Base-by-base conservation (phyloP, 1,284 basidiomycete genomes). In the Fistulina hepatica region DNA sequence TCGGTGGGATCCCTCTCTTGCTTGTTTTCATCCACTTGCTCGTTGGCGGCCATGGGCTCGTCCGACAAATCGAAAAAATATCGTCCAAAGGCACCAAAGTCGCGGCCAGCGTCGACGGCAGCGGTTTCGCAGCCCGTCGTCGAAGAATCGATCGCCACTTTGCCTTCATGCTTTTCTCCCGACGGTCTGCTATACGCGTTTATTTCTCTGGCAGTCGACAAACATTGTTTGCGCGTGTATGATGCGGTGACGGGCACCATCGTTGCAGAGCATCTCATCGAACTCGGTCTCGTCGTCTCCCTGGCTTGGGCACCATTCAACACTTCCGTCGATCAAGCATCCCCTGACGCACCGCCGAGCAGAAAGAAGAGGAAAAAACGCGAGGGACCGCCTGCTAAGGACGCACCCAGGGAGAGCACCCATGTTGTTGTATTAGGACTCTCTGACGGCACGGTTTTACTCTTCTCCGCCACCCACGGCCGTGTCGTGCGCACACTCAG, bases 211-310 rank as follows among this genome's bases (percentile, higher is more conserved):
- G 71, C 80, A 5, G 66, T 83, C 34, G 80, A 84, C 63, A 83
- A 81, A 53, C 79, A 83, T 52, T 69, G 78, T 26, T 57, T 84
- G 39, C 74, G 76, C 44, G 65, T 84, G 32, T 81, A 78, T 55
- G 68, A 77, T 52, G 71, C 74, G 4, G 49, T 62, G 11, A 67
- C 73, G 8, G 65, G 65, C 22, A 67, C 70, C 44, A 66, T 73
- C 16, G 58, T 73, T 19, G 70, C 73, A 8, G 76, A 82, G 48
- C 62, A 76, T 55, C 63, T 69, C 10, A 52, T 80, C 21, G 74
- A 77, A 23, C 64, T 61, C 17, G 67, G 68, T 39, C 66, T 73
- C 32, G 70, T 77, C 26, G 68, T 73, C 30, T 58, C 69, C 39
- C 52, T 78, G 19, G 55, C 58, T 33, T 81, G 78, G 78, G 58